A percentile compares a stretch with the other conserved stretches of the same genome.
phyloP scores from a whole-genome alignment of 306 rosid genomes.

The Prosopis cineraria region DNA sequence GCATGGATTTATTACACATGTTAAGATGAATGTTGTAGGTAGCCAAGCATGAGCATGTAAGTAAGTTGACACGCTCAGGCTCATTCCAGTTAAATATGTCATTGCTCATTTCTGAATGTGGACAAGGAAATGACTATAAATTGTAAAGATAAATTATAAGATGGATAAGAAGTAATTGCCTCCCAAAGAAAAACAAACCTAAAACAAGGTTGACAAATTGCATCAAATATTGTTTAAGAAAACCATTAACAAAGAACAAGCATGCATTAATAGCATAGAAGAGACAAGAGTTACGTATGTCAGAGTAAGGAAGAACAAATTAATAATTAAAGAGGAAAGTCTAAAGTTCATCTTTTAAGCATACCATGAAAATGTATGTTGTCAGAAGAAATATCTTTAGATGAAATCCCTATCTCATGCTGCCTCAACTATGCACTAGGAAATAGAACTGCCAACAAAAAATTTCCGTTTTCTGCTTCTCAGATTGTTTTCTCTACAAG shows the following conservation, averaged over 20 bases:
- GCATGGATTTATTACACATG: not conserved
- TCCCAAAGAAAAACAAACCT: not conserved
- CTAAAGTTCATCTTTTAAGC: not conserved
- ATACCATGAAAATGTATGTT: not conserved
- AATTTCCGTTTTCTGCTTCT: not conserved
- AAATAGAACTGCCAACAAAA: not conserved
- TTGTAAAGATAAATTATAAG: not conserved
- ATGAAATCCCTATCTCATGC: not conserved
- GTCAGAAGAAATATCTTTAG: not conserved
- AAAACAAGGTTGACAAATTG: not conserved
- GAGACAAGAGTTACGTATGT: not conserved
- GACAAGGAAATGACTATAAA: not conserved
- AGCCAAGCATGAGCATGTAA: not conserved
- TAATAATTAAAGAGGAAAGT: not conserved
- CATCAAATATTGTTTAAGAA: not conserved
- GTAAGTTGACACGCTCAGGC: not conserved
- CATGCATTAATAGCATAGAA: not conserved
- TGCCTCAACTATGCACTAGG: not conserved
- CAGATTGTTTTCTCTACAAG: not conserved
- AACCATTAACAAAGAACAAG: not conserved
- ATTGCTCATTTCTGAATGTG: not conserved
- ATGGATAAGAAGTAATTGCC: not conserved
- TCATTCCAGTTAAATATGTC: not conserved
- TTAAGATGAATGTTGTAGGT: not conserved
- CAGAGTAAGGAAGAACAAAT: not conserved